Base-by-base conservation (phyloP, 805 yeast species). In the Lipomyces sp. region DNA sequence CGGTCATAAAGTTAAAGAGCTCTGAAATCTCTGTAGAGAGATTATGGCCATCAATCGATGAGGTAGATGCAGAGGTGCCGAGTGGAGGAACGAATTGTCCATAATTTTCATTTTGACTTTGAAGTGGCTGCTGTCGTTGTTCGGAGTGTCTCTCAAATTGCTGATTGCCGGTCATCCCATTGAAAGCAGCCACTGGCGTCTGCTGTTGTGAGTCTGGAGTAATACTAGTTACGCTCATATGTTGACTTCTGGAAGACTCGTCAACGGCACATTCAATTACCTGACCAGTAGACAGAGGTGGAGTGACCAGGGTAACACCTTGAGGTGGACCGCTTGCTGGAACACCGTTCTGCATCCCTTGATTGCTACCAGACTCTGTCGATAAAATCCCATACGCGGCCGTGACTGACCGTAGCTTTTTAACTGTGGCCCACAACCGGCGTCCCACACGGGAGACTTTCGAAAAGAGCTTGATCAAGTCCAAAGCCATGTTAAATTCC, bases 401-500 rank as follows among this genome's bases (percentile, higher is more conserved):
- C 15, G 63, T 39, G 30, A 65, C 64, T 3, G 63, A 29, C 3
- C 69, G 57, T 34, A 66, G 39, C 15, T 50, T 58, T 11, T 60
- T 64, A 15, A 66, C 63, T 3, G 69, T 60, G 18, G 65, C 65
- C 63, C 64, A 59, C 8, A 69, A 59, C 30, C 72, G 63, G 29
- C 53, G 53, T 7, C 65, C 64, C 29, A 64, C 60, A 33, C 56
- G 55, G 3, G 75, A 69, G 5, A 63, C 57, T 37, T 65, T 63
- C 13, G 74, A 61, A 37, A 73, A 58, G 2, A 66, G 60, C 33
- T 65, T 64, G 32, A 73, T 67, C 56, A 73, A 45, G 42, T 65
- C 67, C 35, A 70, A 48, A 11, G 75, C 75, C 59, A 69, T 60
- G 35, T 66, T 63, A 54, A 73, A 60, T 42, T 73, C 75, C 10